These are phyloP conservation scores for Beauveria caledonica DNA, from an alignment of 2,329 filamentous ascomycete genomes.

Conservation along the genomic window DNA sequence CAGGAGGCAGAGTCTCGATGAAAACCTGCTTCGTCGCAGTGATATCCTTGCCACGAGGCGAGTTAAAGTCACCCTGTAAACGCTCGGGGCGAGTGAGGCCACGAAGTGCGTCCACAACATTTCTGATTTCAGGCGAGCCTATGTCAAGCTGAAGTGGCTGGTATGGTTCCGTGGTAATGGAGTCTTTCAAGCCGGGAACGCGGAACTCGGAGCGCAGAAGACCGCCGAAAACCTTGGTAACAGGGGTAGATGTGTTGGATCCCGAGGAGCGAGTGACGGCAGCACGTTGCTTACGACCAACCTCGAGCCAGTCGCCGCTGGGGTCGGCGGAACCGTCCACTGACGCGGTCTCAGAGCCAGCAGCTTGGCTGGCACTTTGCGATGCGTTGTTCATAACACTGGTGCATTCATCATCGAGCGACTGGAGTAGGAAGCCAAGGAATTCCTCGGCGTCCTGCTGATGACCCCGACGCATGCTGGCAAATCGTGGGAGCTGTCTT, in stretches of 20 bases:
- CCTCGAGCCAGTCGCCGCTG: constrained; percentile 70
- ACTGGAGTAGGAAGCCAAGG: constrained; percentile 83
- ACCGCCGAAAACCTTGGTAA: constrained; percentile 92
- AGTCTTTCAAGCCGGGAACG: constrained; percentile 79
- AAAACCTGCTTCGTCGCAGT: constrained; percentile 88
- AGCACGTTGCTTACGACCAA: constrained; percentile 83
- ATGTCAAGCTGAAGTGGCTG: constrained; percentile 94
- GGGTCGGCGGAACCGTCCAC: constrained; percentile 24
- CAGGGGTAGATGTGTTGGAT: constrained; percentile 64
- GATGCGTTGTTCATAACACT: constrained; percentile 50
- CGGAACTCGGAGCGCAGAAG: constrained; percentile 83
- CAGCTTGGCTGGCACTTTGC: constrained; percentile 25
- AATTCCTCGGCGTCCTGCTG: constrained; percentile 99
- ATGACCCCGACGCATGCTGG: constrained; percentile 90
- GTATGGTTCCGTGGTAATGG: constrained; percentile 87
- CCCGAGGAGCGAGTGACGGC: constrained; percentile 83
- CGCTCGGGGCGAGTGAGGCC: constrained; percentile 76
- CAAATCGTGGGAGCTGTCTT: constrained; percentile 75
- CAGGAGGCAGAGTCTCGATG: constrained; percentile 83
- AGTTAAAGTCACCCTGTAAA: constrained; percentile 76
- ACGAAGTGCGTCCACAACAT: constrained; percentile 85
- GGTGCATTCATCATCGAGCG: constrained; percentile 86
- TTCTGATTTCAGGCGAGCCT: constrained; percentile 74
- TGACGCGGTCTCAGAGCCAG: constrained; percentile 21
- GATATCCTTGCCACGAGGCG: constrained; percentile 65